phyloP scores from a whole-genome alignment of 2,329 filamentous ascomycete species.

The Aspergillus ibericus region DNA sequence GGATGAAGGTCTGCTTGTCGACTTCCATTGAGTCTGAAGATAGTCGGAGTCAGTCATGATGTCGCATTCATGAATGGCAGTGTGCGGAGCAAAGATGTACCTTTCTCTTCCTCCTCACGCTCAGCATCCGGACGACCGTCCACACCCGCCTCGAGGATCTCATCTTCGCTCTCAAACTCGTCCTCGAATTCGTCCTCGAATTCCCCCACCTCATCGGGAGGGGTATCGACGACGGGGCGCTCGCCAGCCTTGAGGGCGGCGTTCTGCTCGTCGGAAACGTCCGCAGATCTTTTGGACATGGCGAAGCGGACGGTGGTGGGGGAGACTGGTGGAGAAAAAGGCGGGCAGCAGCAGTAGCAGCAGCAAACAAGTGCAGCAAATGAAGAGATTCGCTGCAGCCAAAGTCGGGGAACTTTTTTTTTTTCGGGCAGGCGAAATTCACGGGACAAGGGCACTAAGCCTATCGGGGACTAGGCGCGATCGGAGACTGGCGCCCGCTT shows the following conservation, averaged over 20 bases:
- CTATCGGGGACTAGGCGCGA: constrained; percentile 37
- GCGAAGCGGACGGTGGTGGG: constrained; percentile 14
- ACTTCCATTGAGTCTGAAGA: constrained; percentile 77
- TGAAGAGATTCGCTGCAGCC: neutral
- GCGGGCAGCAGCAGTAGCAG: constrained; percentile 21
- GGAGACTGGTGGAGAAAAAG: constrained; percentile 20
- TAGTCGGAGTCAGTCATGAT: constrained; percentile 17
- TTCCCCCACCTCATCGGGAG: constrained; percentile 59
- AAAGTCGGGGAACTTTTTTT: constrained; percentile 34
- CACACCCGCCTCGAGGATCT: constrained; percentile 90
- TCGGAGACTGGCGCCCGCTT: constrained; percentile 24
- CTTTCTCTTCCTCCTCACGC: constrained; percentile 80
- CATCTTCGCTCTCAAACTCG: constrained; percentile 91
- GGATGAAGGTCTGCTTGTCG: constrained; percentile 92
- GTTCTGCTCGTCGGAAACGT: constrained; percentile 50
- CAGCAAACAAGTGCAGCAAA: constrained; percentile 13
- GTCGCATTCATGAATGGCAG: neutral
- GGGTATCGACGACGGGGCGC: constrained; percentile 53
- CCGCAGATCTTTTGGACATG: constrained; percentile 64
- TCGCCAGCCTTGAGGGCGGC: constrained; percentile 63
- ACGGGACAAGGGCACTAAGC: constrained; percentile 27
- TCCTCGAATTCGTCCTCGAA: constrained; percentile 85
- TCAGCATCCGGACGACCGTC: constrained; percentile 91
- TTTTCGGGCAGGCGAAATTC: constrained; percentile 25
- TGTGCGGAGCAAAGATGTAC: constrained; percentile 42